phyloP scores from a whole-genome alignment of 2,329 filamentous ascomycete species.

The Penicillium polonicum region DNA sequence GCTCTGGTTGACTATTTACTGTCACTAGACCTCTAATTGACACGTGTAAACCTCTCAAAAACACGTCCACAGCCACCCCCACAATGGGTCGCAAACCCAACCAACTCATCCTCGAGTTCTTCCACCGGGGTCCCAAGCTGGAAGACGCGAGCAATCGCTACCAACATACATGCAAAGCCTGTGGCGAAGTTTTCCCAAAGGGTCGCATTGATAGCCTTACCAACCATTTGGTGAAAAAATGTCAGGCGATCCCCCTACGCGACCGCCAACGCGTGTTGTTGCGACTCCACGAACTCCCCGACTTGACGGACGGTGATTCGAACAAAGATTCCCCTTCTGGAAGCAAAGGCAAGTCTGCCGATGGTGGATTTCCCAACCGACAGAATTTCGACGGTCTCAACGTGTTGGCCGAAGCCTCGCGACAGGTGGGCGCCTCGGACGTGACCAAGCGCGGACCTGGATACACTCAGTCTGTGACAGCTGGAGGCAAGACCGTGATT shows the following conservation, averaged over 20 bases:
- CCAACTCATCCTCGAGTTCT: constrained; percentile 81
- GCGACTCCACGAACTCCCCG: constrained; percentile 68
- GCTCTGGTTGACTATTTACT: background rate
- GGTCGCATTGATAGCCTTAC: constrained; percentile 81
- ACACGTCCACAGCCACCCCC: constrained; percentile 3
- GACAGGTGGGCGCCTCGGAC: constrained; percentile 64
- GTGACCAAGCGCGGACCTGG: constrained; percentile 45
- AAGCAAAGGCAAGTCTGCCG: constrained; percentile 38
- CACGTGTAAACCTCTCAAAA: constrained; percentile 3
- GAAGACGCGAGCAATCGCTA: constrained; percentile 90
- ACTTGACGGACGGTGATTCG: constrained; percentile 45
- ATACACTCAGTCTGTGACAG: constrained; percentile 42
- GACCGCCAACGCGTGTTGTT: constrained; percentile 75
- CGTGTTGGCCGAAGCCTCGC: constrained; percentile 82
- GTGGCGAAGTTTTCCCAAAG: constrained; percentile 86
- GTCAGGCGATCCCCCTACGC: constrained; percentile 70
- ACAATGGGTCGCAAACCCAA: constrained; percentile 82
- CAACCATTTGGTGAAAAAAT: constrained; percentile 81
- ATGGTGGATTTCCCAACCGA: constrained; percentile 48
- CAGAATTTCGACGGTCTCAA: constrained; percentile 77
- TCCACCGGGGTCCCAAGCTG: constrained; percentile 80
- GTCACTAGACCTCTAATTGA: background rate
- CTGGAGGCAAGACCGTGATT: constrained; percentile 43
- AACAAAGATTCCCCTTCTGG: constrained; percentile 41
- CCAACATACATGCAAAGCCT: constrained; percentile 84